Percentiles rank a stretch among this genome's conserved stretches.
phyloP scores from a whole-genome alignment of 371 early-diverging fungal genomes.

The Mucor sp. region DNA sequence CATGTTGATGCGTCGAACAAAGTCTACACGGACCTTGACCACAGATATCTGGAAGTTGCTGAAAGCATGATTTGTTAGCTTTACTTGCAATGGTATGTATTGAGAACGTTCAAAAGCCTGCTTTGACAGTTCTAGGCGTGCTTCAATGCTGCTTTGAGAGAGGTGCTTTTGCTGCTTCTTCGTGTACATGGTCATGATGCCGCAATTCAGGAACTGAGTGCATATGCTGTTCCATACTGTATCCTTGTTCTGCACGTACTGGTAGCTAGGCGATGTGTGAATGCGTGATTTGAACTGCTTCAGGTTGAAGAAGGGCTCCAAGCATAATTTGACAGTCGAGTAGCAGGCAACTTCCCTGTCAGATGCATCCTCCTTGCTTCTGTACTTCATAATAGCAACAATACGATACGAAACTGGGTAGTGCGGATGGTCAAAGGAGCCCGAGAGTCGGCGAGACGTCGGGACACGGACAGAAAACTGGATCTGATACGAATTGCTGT shows the following conservation, averaged over 20 bases:
- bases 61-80: background rate
- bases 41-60: background rate
- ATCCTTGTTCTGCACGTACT: background rate
- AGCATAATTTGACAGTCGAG: conserved; percentile 4
- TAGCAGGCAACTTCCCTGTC: conserved; percentile 2
- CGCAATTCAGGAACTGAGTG: background rate
- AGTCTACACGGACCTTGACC: background rate
- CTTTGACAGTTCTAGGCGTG: conserved; percentile 1
- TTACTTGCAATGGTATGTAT: conserved; percentile 1
- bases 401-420: conserved; percentile 13
- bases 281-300: background rate
- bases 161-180: background rate
- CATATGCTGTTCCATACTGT: background rate
- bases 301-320: conserved; percentile 5
- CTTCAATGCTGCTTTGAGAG: background rate
- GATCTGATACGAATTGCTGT: conserved; percentile 1
- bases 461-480: conserved; percentile 16
- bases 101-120: conserved; percentile 8
- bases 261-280: background rate
- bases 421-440: conserved; percentile 16
- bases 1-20: conserved; percentile 9
- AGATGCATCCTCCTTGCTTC: background rate
- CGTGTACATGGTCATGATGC: background rate
- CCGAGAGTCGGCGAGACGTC: background rate
- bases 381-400: conserved; percentile 10